These are phyloP conservation scores for Plasmodium inui DNA, from an alignment of 169 alveolate species.

Conservation along the genomic window DNA sequence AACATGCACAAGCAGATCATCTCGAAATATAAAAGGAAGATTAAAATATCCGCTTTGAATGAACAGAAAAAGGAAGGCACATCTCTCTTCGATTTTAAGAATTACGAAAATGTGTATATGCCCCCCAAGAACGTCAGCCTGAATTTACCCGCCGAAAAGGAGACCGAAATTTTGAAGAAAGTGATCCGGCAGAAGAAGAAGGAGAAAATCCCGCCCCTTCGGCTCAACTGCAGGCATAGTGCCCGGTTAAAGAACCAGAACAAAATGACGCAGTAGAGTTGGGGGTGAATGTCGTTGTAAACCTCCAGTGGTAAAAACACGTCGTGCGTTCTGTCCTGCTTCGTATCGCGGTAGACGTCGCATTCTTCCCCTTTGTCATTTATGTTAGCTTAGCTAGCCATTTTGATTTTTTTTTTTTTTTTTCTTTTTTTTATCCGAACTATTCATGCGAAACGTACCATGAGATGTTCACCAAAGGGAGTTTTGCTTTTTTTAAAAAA, in stretches of 20 bases:
- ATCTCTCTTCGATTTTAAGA: background rate
- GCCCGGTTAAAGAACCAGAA: slow-evolving; percentile 27
- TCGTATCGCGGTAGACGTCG: background rate
- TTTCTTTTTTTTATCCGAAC: slow-evolving; percentile 14
- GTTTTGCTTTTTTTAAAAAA: background rate
- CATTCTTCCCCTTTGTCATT: background rate
- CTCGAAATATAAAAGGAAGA: slow-evolving; percentile 65
- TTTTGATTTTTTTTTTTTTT: slow-evolving; percentile 1
- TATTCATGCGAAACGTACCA: background rate
- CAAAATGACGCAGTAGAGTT: background rate
- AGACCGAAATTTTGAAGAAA: slow-evolving; percentile 18
- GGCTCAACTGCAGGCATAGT: slow-evolving; percentile 35
- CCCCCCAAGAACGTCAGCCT: slow-evolving; percentile 53
- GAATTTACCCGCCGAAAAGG: slow-evolving; percentile 25
- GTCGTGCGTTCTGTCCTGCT: background rate
- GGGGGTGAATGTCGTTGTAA: background rate
- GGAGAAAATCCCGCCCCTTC: slow-evolving; percentile 34
- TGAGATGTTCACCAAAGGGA: background rate
- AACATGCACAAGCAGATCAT: slow-evolving; percentile 28
- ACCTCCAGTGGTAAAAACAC: background rate
- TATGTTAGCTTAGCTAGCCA: background rate
- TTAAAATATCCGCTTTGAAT: slow-evolving; percentile 35
- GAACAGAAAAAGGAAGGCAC: slow-evolving; percentile 20
- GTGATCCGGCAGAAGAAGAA: slow-evolving; percentile 44
- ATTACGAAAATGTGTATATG: slow-evolving; percentile 35